phyloP scores from a whole-genome alignment of 495 filamentous ascomycete genomes.

The Pseudomonodictys pantanalensis region DNA sequence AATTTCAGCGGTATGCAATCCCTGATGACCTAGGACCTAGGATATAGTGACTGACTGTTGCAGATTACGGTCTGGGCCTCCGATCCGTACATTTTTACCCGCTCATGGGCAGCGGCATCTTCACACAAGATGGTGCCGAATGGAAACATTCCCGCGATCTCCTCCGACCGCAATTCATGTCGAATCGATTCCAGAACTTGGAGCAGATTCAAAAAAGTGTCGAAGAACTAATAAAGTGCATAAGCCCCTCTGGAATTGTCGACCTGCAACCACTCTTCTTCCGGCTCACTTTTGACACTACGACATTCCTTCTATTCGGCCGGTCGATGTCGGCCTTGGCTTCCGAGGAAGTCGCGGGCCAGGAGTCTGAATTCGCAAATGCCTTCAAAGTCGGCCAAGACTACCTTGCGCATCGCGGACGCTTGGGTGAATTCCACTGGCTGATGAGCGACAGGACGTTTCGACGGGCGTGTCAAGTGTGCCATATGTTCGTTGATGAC shows the following conservation, averaged over 20 bases:
- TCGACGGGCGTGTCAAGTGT: not conserved
- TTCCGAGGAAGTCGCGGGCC: conserved; percentile 28
- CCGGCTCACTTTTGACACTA: conserved; percentile 49
- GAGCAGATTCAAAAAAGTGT: conserved; percentile 41
- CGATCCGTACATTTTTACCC: conserved; percentile 39
- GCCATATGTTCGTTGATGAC: not conserved
- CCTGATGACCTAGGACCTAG: not conserved
- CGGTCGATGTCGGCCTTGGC: conserved; percentile 35
- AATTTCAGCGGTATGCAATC: not conserved
- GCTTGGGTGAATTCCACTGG: not conserved
- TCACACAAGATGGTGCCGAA: conserved; percentile 50
- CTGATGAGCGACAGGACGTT: not conserved
- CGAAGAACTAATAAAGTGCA: conserved; percentile 42
- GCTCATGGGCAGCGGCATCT: conserved; percentile 54
- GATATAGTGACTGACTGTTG: not conserved
- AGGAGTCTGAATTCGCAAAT: conserved; percentile 17
- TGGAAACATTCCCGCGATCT: conserved; percentile 57
- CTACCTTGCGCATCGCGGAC: not conserved
- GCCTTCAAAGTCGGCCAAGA: conserved; percentile 1
- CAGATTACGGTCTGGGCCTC: conserved; percentile 35
- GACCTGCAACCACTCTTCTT: conserved; percentile 54
- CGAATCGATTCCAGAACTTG: conserved; percentile 40
- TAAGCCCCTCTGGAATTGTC: conserved; percentile 20
- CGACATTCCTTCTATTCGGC: conserved; percentile 49
- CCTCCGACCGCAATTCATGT: conserved; percentile 56